Evolutionary conservation across 305 asterid genomes (phyloP).

Genomic region (Nicotiana rustica): DNA sequence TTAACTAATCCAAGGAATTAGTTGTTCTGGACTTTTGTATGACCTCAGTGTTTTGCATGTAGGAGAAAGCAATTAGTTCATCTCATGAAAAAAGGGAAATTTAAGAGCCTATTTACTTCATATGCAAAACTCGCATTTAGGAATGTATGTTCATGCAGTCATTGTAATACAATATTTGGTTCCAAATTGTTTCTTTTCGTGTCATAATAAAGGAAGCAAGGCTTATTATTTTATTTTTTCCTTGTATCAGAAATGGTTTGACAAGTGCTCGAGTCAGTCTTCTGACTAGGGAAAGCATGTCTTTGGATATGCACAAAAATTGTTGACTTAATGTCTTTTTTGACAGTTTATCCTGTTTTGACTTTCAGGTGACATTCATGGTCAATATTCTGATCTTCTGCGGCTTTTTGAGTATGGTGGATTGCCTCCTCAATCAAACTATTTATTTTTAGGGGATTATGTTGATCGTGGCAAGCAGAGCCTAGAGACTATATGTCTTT

Average conservation of each 20-base stretch:
- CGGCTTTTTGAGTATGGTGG: constrained; percentile 54
- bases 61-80: neutral
- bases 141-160: neutral
- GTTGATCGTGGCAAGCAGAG: constrained; percentile 56
- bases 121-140: neutral
- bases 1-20: neutral
- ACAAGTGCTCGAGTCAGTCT: neutral
- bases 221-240: neutral
- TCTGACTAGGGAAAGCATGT: constrained; percentile 17
- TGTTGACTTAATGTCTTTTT: neutral
- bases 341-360: constrained; percentile 13
- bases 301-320: neutral
- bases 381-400: constrained; percentile 53
- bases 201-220: neutral
- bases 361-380: constrained; percentile 51
- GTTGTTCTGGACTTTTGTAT: neutral
- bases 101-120: neutral
- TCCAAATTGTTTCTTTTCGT: neutral
- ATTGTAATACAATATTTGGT: neutral
- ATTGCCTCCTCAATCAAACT: constrained; percentile 48
- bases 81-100: neutral
- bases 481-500: constrained; percentile 50
- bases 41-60: neutral
- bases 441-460: constrained; percentile 51
- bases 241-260: neutral